phyloP scores from a whole-genome alignment of 805 yeast species.

The Candida awuae region DNA sequence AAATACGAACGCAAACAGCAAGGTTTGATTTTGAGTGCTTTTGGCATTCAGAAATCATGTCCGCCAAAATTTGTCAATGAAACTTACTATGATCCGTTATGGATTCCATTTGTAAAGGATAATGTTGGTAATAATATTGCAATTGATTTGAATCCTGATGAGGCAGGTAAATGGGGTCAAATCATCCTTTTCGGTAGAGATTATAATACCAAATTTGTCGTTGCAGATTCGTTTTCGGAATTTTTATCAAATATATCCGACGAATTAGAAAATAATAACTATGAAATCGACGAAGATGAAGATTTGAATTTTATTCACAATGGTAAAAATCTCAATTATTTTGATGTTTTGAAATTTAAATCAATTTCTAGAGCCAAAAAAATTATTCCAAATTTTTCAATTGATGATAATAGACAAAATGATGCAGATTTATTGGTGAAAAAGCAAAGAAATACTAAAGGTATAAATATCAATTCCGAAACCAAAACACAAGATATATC shows the following conservation, averaged over 20 bases:
- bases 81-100: constrained; percentile 78
- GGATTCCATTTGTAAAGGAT: constrained; percentile 91
- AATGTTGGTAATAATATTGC: constrained; percentile 88
- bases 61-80: constrained; percentile 72
- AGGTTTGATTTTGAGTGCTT: constrained; percentile 14
- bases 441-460: constrained; percentile 1
- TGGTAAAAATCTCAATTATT: constrained; percentile 46
- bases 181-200: constrained; percentile 91
- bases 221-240: constrained; percentile 86
- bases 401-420: constrained; percentile 8
- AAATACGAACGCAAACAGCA: constrained; percentile 19
- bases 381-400: constrained; percentile 8
- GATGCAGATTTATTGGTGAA: constrained; percentile 12
- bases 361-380: constrained; percentile 33
- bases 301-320: constrained; percentile 37
- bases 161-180: constrained; percentile 79
- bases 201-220: constrained; percentile 78
- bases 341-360: constrained; percentile 62
- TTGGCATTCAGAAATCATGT: constrained; percentile 45
- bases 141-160: constrained; percentile 78
- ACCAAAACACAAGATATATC: neutral
- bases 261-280: constrained; percentile 79
- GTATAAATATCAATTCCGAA: neutral
- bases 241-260: constrained; percentile 76
- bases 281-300: constrained; percentile 58